Percentiles rank a stretch among this genome's conserved stretches.
Evolutionary conservation across 805 yeast species (phyloP).

Genomic region (Candida ipomoeae): DNA sequence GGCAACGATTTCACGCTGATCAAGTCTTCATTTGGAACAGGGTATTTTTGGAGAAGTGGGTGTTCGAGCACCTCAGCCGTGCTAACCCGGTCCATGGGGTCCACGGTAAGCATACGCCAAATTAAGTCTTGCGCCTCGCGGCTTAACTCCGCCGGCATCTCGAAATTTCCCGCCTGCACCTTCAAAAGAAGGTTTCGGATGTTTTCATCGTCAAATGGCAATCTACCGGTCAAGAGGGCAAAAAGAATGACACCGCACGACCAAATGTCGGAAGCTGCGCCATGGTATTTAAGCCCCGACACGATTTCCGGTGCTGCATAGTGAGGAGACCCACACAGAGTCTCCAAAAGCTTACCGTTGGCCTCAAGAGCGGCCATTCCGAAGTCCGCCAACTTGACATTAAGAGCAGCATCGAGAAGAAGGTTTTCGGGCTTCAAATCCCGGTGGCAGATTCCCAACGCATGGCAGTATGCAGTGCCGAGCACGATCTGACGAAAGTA

Average conservation of each 20-base stretch:
- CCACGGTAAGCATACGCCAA: conserved; percentile 58
- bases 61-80: conserved; percentile 63
- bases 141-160: conserved; percentile 64
- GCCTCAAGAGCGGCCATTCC: conserved; percentile 87
- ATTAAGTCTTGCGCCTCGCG: conserved; percentile 66
- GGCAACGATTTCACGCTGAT: conserved; percentile 47
- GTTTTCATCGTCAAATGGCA: conserved; percentile 81
- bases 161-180: conserved; percentile 72
- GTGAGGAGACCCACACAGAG: conserved; percentile 86
- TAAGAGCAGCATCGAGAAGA: conserved; percentile 59
- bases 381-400: conserved; percentile 78
- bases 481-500: conserved; percentile 73
- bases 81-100: conserved; percentile 67
- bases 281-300: conserved; percentile 72
- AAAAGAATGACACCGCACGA: conserved; percentile 81
- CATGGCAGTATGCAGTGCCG: conserved; percentile 80
- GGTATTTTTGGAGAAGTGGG: conserved; percentile 51
- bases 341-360: conserved; percentile 64
- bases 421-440: conserved; percentile 82
- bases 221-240: conserved; percentile 73
- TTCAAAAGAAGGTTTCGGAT: conserved; percentile 65
- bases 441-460: conserved; percentile 74
- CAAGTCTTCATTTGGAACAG: conserved; percentile 43
- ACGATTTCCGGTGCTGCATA: conserved; percentile 88
- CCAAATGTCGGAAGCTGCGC: conserved; percentile 85